A percentile compares a stretch with the other conserved stretches of the same genome.
Evolutionary conservation across 306 rosid genomes (phyloP).

Genomic region (Ormosia emarginata): DNA sequence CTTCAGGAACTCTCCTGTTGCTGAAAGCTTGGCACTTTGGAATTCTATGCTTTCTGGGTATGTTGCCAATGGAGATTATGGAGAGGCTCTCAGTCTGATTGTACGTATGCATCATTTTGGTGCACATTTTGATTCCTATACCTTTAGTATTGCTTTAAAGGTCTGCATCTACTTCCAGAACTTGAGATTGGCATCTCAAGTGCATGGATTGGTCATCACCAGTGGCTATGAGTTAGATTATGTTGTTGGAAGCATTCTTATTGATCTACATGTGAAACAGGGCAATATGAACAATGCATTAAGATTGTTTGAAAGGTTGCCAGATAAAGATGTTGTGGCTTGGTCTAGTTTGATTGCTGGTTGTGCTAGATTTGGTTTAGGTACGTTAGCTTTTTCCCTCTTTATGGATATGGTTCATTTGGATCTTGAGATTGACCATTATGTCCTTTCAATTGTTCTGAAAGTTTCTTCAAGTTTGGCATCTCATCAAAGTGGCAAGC

Average conservation of each 20-base stretch:
- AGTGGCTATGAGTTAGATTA: conserved; percentile 60
- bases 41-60: conserved; percentile 87
- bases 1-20: conserved; percentile 25
- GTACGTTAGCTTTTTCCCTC: conserved; percentile 50
- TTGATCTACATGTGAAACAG: conserved; percentile 53
- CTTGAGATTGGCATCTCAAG: conserved; percentile 58
- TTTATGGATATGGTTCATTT: conserved; percentile 55
- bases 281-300: conserved; percentile 54
- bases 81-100: conserved; percentile 53
- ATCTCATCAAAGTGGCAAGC: conserved; percentile 72
- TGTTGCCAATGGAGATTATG: conserved; percentile 40
- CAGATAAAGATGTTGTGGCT: conserved; percentile 62
- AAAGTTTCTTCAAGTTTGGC: conserved; percentile 67
- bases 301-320: conserved; percentile 58
- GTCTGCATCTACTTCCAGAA: conserved; percentile 52
- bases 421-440: conserved; percentile 62
- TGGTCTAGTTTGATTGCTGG: conserved; percentile 85
- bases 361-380: conserved; percentile 62
- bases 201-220: conserved; percentile 71
- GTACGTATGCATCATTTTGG: conserved; percentile 47
- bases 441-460: conserved; percentile 59
- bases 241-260: conserved; percentile 77
- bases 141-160: conserved; percentile 65
- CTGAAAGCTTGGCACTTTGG: conserved; percentile 59
- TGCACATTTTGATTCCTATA: conserved; percentile 56